Conservation (phyloP, 1,284 basidiomycete genomes). For the Malassezia restricta region DNA sequence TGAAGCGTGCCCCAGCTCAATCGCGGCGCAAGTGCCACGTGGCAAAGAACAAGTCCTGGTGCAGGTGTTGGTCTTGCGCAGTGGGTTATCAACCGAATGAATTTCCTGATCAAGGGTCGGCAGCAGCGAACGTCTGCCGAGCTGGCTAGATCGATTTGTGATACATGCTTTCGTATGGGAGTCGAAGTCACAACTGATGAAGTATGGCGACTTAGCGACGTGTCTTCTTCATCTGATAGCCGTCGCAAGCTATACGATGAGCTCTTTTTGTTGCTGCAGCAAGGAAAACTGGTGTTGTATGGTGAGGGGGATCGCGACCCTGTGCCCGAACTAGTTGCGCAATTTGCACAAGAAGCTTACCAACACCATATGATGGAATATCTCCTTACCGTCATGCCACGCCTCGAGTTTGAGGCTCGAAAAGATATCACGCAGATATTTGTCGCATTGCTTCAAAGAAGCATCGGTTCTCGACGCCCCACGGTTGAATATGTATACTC, state of each 20-base stretch:
- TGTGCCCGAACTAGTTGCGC: conserved; percentile 53
- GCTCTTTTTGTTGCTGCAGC: conserved; percentile 72
- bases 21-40: not conserved
- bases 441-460: conserved; percentile 82
- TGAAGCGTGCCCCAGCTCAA: too few relatives aligned
- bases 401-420: conserved; percentile 81
- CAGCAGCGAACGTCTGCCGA: conserved; percentile 39
- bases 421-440: conserved; percentile 97
- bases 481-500: conserved; percentile 84
- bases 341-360: conserved; percentile 91
- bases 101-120: conserved; percentile 41
- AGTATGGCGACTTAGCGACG: conserved; percentile 9
- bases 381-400: conserved; percentile 66
- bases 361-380: conserved; percentile 71
- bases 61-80: not conserved
- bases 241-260: conserved; percentile 55
- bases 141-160: conserved; percentile 33
- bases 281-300: conserved; percentile 72
- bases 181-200: conserved; percentile 3
- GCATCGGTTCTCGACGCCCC: conserved; percentile 81
- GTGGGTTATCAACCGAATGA: conserved; percentile 20
- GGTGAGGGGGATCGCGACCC: conserved; percentile 69
- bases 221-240: not conserved
- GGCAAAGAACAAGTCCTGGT: not conserved
- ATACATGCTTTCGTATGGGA: conserved; percentile 32